These are phyloP conservation scores for Pestalotiopsis sp. DNA, from an alignment of 2,329 filamentous ascomycete species.

Conservation along the genomic window DNA sequence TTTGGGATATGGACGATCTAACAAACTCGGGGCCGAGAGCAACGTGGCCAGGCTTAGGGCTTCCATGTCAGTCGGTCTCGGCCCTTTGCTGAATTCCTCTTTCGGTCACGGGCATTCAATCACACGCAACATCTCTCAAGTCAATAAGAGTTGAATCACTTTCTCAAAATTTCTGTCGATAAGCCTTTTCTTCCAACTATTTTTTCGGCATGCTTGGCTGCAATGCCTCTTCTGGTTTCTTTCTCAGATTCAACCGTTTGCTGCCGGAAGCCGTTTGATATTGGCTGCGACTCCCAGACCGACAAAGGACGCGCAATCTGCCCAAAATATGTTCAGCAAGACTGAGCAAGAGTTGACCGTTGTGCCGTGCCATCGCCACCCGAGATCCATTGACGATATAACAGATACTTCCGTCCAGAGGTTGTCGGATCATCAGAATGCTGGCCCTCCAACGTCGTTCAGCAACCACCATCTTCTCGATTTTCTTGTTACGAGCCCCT, in stretches of 20 bases:
- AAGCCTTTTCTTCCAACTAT: neutral
- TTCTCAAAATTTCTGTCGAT: neutral
- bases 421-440: neutral
- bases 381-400: neutral
- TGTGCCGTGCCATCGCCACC: neutral
- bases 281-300: neutral
- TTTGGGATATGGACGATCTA: neutral
- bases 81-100: neutral
- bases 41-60: neutral
- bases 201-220: neutral
- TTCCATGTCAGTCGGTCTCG: neutral
- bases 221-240: neutral
- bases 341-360: neutral
- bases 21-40: neutral
- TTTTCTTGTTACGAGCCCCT: neutral
- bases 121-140: neutral
- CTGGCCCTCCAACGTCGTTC: neutral
- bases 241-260: neutral
- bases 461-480: neutral
- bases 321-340: neutral
- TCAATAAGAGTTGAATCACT: neutral
- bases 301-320: neutral
- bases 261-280: neutral
- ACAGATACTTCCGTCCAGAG: neutral
- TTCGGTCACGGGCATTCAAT: neutral